Percentiles rank a stretch among this genome's conserved stretches.
These are phyloP conservation scores for Alternaria rosae DNA, from an alignment of 2,329 filamentous ascomycete species.

Conservation along the genomic window DNA sequence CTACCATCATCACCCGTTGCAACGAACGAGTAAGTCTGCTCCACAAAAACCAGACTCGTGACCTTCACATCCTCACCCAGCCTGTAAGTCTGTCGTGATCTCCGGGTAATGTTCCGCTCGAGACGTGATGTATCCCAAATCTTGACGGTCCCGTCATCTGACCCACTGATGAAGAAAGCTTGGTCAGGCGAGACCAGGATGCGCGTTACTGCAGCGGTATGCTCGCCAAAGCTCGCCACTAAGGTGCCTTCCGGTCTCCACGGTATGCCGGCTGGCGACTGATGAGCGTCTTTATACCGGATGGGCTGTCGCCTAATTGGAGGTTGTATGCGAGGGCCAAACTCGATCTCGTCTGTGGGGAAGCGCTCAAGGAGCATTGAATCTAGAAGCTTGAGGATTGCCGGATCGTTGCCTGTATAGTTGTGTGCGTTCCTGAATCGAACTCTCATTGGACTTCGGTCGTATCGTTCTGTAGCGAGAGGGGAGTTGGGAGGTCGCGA, in stretches of 20 bases:
- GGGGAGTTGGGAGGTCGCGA: conserved; percentile 40
- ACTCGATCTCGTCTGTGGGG: conserved; percentile 66
- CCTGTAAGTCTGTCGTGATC: conserved; percentile 84
- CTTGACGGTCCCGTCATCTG: conserved; percentile 88
- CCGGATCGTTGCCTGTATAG: conserved; percentile 79
- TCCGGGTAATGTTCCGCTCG: conserved; percentile 88
- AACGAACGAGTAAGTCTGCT: conserved; percentile 92
- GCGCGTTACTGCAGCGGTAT: conserved; percentile 81
- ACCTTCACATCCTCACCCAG: conserved; percentile 76
- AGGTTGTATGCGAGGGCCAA: conserved; percentile 82
- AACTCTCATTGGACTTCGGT: conserved; percentile 44
- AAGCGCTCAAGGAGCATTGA: conserved; percentile 78
- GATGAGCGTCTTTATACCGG: conserved; percentile 61
- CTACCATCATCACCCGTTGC: conserved; percentile 90
- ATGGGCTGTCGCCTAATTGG: conserved; percentile 64
- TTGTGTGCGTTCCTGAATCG: conserved; percentile 74
- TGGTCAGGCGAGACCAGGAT: conserved; percentile 88
- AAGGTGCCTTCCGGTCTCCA: conserved; percentile 88
- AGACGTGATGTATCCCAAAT: conserved; percentile 92
- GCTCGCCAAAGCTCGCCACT: conserved; percentile 88
- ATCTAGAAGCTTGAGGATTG: conserved; percentile 72
- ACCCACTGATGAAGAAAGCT: conserved; percentile 90
- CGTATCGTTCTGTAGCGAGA: conserved; percentile 42
- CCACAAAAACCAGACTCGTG: conserved; percentile 85
- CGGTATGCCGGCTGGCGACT: conserved; percentile 59